Base-by-base conservation (phyloP, 2,329 filamentous ascomycete genomes). In the Nemania sp. region DNA sequence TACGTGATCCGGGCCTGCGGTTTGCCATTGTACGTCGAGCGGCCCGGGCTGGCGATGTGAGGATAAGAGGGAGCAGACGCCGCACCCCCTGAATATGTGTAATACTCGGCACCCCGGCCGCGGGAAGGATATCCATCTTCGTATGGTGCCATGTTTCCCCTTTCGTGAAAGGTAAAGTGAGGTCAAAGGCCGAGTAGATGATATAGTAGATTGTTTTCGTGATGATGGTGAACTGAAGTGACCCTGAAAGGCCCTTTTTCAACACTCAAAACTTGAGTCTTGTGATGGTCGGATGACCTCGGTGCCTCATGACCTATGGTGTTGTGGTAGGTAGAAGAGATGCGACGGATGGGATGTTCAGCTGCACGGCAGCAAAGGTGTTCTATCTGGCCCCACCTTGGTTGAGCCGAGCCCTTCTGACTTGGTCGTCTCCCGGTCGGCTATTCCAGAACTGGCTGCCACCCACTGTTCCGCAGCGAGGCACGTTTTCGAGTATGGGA, bases 1-100 rank as follows among this genome's bases (percentile, higher is more conserved):
- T 79, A 79, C 15, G 67, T 70, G 13, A 71, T 54, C 32, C 61
- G 64, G 12, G 66, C 64, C 34, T 62, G 64, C 13, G 67, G 64
- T 20, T 57, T 59, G 20, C 63, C 62, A 20, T 66, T 52, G 48
- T 68, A 68, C 2, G 64, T 58, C 4, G 63, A 62, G 42, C 58
- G 46, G 34, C 60, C 67, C 13, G 62, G 60, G 5, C 65, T 68
- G n/a, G 66, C 64, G n/a, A 64, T 37, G 3, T 47, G 52, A 43
- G 54, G 42, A 52, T 53, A 49, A 15, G 57, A 18, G 21, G 53
- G 54, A 17, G 49, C 45, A 25, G 50, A 17, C 4, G 43, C 57
- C 17, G 43, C 40, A 3, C 46, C 59, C 20, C 51, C 52, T 6
- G 67, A 53, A 51, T 69, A 63, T 42, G 51, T 43, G 55, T 70